These are phyloP conservation scores for Hortiboletus rubellus DNA, from an alignment of 1,284 basidiomycete species.

Conservation along the genomic window DNA sequence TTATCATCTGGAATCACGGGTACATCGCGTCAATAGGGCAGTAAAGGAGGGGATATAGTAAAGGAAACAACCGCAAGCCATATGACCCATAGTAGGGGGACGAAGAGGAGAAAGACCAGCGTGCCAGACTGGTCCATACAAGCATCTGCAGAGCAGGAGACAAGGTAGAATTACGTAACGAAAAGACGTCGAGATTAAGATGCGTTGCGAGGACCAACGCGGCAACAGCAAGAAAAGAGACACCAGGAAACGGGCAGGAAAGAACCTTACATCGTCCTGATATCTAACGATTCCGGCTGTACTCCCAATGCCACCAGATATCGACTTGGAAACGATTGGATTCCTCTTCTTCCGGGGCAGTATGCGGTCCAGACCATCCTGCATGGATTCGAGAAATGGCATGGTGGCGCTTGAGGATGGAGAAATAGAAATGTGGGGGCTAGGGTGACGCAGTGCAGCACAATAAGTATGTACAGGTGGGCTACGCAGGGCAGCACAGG, in stretches of 20 bases:
- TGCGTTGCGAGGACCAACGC: constrained; percentile 11
- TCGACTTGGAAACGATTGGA: constrained; percentile 29
- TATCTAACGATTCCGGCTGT: constrained; percentile 61
- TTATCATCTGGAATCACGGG: constrained; percentile 65
- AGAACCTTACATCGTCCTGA: constrained; percentile 64
- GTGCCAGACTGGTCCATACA: constrained; percentile 45
- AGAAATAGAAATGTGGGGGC: background rate
- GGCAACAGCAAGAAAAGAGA: constrained; percentile 9
- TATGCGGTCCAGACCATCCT: constrained; percentile 34
- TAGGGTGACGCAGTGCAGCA: background rate
- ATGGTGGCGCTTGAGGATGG: constrained; percentile 6
- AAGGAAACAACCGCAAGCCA: constrained; percentile 62
- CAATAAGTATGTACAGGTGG: constrained; percentile 6
- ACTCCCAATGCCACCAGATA: constrained; percentile 53
- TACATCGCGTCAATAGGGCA: constrained; percentile 18
- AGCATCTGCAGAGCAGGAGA: constrained; percentile 39
- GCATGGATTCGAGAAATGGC: constrained; percentile 28
- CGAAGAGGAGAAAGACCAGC: constrained; percentile 60
- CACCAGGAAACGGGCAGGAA: constrained; percentile 8
- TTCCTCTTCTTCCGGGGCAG: constrained; percentile 21
- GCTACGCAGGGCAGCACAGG: constrained; percentile 16
- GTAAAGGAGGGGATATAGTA: constrained; percentile 3
- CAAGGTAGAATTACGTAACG: constrained; percentile 57
- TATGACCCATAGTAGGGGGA: constrained; percentile 59
- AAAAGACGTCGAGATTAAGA: constrained; percentile 26